A percentile compares a stretch with the other conserved stretches of the same genome.
Conservation (phyloP, 805 yeast genomes). For the Yarrowia yakushimensis region DNA sequence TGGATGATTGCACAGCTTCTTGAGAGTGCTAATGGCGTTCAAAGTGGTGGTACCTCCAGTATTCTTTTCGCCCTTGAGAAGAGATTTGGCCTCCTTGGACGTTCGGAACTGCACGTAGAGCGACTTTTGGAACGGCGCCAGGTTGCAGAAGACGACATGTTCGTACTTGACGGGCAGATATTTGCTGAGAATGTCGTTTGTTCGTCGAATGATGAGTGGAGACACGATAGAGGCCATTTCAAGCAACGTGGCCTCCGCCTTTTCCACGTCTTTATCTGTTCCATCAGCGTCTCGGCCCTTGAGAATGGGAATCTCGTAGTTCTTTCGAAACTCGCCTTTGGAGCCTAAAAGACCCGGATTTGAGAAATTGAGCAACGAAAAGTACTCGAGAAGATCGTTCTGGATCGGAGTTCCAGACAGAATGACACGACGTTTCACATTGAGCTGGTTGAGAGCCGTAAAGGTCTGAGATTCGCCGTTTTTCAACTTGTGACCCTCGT, state of each 20-base stretch:
- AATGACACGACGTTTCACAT: slow-evolving; percentile 84
- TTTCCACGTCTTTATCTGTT: slow-evolving; percentile 65
- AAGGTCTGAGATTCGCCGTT: slow-evolving; percentile 92
- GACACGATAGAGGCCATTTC: slow-evolving; percentile 76
- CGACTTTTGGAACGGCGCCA: slow-evolving; percentile 70
- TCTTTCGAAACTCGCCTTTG: slow-evolving; percentile 75
- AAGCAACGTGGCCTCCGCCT: slow-evolving; percentile 64
- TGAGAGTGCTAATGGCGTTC: slow-evolving; percentile 82
- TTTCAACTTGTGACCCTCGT: slow-evolving; percentile 78
- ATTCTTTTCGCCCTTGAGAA: slow-evolving; percentile 43
- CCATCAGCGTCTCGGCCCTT: slow-evolving; percentile 89
- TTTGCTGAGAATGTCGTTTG: slow-evolving; percentile 90
- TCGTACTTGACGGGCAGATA: slow-evolving; percentile 95
- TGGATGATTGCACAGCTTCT: slow-evolving; percentile 93
- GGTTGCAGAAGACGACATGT: slow-evolving; percentile 88
- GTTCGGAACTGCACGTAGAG: slow-evolving; percentile 72
- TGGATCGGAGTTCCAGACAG: slow-evolving; percentile 96
- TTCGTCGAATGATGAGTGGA: slow-evolving; percentile 86
- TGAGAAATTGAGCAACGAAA: slow-evolving; percentile 83
- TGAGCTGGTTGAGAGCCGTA: slow-evolving; percentile 76
- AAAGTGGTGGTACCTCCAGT: slow-evolving; percentile 68
- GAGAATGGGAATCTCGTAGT: slow-evolving; percentile 75
- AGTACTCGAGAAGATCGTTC: slow-evolving; percentile 90
- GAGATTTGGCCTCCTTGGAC: slow-evolving; percentile 68
- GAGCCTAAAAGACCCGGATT: slow-evolving; percentile 92